These are phyloP conservation scores for Phaffomyces opuntiae DNA, from an alignment of 805 yeast genomes.

Conservation along the genomic window DNA sequence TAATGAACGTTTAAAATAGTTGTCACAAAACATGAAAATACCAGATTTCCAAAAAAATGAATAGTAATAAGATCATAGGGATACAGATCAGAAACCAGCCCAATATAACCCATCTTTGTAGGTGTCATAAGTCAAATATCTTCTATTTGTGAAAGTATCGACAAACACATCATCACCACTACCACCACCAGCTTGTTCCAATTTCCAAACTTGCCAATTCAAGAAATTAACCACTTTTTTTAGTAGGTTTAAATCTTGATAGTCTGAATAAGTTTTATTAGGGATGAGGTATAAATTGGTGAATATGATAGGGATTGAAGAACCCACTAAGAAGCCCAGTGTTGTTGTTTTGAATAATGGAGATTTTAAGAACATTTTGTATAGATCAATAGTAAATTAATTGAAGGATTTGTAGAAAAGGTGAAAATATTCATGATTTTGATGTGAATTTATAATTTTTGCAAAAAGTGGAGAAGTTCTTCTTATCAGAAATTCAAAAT, in stretches of 20 bases:
- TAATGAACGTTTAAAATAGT: too few relatives aligned
- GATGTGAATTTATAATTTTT: too few relatives aligned
- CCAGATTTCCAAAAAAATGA: too few relatives aligned
- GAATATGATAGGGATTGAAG: constrained; percentile 18
- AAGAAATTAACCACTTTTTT: constrained; percentile 18
- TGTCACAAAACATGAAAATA: too few relatives aligned
- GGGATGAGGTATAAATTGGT: constrained; percentile 18
- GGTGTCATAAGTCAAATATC: constrained; percentile 11
- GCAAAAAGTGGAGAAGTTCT: too few relatives aligned
- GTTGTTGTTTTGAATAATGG: constrained; percentile 17
- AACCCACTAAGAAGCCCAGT: constrained; percentile 20
- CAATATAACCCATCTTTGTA: constrained; percentile 24
- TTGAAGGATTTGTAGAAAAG: too few relatives aligned
- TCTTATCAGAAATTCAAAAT: too few relatives aligned
- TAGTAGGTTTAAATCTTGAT: constrained; percentile 16
- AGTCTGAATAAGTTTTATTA: constrained; percentile 11
- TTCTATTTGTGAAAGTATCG: constrained; percentile 4
- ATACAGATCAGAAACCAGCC: constrained; percentile 22
- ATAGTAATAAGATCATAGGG: too few relatives aligned
- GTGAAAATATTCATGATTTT: too few relatives aligned
- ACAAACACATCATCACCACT: background rate
- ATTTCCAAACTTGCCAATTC: constrained; percentile 15
- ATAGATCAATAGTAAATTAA: background rate
- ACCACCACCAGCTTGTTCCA: constrained; percentile 3
- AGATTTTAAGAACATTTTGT: background rate